A percentile compares a stretch with the other conserved stretches of the same genome.
Conservation (phyloP, 2,329 filamentous ascomycete species). For the Diaporthe eres region DNA sequence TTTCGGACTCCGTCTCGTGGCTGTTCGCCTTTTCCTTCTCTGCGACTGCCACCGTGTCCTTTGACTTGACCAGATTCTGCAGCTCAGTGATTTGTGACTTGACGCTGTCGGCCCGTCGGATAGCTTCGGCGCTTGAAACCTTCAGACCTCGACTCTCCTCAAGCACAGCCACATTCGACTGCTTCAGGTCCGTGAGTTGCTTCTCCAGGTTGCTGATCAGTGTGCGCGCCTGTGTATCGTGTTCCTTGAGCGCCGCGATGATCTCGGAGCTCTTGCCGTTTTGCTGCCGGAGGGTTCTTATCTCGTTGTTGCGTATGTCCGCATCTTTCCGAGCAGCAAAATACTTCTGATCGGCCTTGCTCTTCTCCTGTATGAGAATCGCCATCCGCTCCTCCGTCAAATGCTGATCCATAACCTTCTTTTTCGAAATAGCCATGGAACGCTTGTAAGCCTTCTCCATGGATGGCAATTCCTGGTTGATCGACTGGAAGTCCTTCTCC, state of each 20-base stretch:
- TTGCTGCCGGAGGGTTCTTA: slow-evolving; percentile 83
- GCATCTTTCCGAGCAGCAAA: slow-evolving; percentile 96
- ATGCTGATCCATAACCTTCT: slow-evolving; percentile 85
- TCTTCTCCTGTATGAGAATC: slow-evolving; percentile 86
- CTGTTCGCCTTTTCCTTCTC: slow-evolving; percentile 71
- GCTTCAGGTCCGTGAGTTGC: slow-evolving; percentile 86
- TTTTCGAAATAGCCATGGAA: slow-evolving; percentile 85
- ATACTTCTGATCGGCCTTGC: slow-evolving; percentile 97
- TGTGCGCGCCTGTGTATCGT: slow-evolving; percentile 82
- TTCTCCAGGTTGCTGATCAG: slow-evolving; percentile 90
- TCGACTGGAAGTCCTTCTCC: slow-evolving; percentile 83
- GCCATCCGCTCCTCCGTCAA: slow-evolving; percentile 83
- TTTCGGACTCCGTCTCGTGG: slow-evolving; percentile 83
- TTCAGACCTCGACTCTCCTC: slow-evolving; percentile 83
- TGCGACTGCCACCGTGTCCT: slow-evolving; percentile 73
- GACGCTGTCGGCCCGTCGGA: slow-evolving; percentile 78
- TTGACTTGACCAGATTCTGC: slow-evolving; percentile 79
- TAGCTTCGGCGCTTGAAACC: slow-evolving; percentile 77
- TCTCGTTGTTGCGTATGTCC: slow-evolving; percentile 85
- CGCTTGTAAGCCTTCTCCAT: slow-evolving; percentile 95
- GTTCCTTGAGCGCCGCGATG: slow-evolving; percentile 91
- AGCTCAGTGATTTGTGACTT: slow-evolving; percentile 84
- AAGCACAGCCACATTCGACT: slow-evolving; percentile 79
- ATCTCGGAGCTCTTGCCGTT: slow-evolving; percentile 94
- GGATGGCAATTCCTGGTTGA: slow-evolving; percentile 88